These are phyloP conservation scores for Akanthomyces uredinophilus DNA, from an alignment of 2,329 filamentous ascomycete genomes.

Conservation along the genomic window DNA sequence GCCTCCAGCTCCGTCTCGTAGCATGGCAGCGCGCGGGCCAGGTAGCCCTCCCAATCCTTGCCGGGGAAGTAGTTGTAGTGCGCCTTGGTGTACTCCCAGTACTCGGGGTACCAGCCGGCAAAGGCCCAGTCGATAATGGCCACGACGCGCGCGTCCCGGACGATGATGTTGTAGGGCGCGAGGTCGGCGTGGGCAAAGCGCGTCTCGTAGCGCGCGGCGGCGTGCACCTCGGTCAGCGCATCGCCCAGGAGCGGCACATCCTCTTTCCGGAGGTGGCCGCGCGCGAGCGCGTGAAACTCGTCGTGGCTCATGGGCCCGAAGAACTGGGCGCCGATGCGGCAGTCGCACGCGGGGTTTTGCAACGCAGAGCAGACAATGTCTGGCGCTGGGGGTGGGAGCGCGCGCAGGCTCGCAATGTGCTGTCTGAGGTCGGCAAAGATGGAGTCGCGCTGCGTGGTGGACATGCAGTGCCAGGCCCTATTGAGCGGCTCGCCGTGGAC, in stretches of 20 bases:
- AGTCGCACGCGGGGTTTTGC: constrained; percentile 23
- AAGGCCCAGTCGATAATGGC: constrained; percentile 29
- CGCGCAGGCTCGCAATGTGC: constrained; percentile 21
- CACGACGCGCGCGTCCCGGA: constrained; percentile 21
- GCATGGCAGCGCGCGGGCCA: constrained; percentile 14
- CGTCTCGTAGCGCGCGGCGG: constrained; percentile 18
- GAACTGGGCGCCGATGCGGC: constrained; percentile 23
- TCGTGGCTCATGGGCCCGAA: constrained; percentile 23
- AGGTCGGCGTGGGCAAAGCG: constrained; percentile 26
- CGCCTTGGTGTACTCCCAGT: constrained; percentile 28
- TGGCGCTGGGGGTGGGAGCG: constrained; percentile 21
- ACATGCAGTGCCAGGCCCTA: constrained; percentile 21
- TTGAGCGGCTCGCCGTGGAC: constrained; percentile 19
- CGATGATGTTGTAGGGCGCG: constrained; percentile 25
- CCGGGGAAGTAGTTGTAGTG: constrained; percentile 19
- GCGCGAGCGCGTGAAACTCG: constrained; percentile 24
- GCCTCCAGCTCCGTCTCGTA: constrained; percentile 4
- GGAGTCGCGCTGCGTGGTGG: constrained; percentile 17
- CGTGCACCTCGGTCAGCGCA: constrained; percentile 23
- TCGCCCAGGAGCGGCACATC: constrained; percentile 22
- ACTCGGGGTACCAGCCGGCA: constrained; percentile 32
- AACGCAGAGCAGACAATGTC: constrained; percentile 23
- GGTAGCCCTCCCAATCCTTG: constrained; percentile 20
- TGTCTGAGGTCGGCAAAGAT: constrained; percentile 23
- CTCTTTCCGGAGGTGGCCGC: constrained; percentile 21